Evolutionary conservation across 106 monocot genomes (phyloP).

Genomic region (Dendrobium huoshanense): DNA sequence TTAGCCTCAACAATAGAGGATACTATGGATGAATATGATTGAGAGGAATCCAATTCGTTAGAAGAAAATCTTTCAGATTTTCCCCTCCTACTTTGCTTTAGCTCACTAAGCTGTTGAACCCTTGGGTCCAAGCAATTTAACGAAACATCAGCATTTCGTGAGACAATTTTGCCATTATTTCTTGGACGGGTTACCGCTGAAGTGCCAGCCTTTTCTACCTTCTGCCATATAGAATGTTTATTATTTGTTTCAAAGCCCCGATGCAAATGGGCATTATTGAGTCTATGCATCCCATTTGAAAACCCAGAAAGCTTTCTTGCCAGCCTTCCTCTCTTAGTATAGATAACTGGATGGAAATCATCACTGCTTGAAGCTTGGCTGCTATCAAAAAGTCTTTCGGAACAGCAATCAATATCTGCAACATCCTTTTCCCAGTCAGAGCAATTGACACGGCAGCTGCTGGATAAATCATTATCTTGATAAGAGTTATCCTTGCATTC

Average conservation of each 20-base stretch:
- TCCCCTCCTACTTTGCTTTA: slow-evolving; percentile 13
- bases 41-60: slow-evolving; percentile 11
- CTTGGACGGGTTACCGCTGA: slow-evolving; percentile 3
- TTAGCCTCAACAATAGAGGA: slow-evolving; percentile 12
- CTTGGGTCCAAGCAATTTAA: slow-evolving; percentile 12
- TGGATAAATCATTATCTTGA: slow-evolving; percentile 15
- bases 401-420: slow-evolving; percentile 10
- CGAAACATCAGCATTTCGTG: slow-evolving; percentile 12
- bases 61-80: slow-evolving; percentile 18
- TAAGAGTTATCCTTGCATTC: not conserved
- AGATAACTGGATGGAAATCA: slow-evolving; percentile 31
- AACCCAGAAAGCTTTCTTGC: slow-evolving; percentile 26
- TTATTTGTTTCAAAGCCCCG: slow-evolving; percentile 21
- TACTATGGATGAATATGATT: not conserved
- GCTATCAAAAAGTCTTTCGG: slow-evolving; percentile 34
- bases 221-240: slow-evolving; percentile 57
- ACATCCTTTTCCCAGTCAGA: slow-evolving; percentile 8
- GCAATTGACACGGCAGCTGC: not conserved
- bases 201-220: slow-evolving; percentile 34
- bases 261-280: slow-evolving; percentile 2
- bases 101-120: slow-evolving; percentile 7
- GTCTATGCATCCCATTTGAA: slow-evolving; percentile 11
- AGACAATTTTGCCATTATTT: slow-evolving; percentile 3
- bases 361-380: slow-evolving; percentile 38
- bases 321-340: slow-evolving; percentile 34